Base-by-base conservation (phyloP, 208 protist species). In the Wallacemonas sp. region DNA sequence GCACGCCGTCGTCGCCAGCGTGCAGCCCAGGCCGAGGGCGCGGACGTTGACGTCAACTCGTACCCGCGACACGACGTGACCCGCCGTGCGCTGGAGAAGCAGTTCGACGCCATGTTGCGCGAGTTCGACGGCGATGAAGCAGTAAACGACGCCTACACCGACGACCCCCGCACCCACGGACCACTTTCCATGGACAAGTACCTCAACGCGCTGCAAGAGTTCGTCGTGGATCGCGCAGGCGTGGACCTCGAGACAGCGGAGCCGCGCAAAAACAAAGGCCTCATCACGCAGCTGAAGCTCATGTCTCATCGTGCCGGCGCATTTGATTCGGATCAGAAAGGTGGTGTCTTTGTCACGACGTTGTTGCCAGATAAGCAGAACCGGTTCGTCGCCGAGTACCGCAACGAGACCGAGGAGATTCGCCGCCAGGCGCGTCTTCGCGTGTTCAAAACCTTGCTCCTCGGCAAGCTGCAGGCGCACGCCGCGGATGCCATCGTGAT, bases 81-180 rank as follows among this genome's bases (percentile, higher is more conserved):
- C 15, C 39, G 59, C 45, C 59, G 82, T 2, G 82, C 71, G n/a
- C 31, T 85, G 22, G 82, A 89, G 27, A 51, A 74, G 1, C 82
- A 89, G 62, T 89, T 85, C 54, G 62, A 75, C 26, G 63, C 75
- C 46, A 74, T 79, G 66, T 77, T 89, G 67, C 61, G 66, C 6
- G 82, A 89, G 53, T 89, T 89, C 44, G 62, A 80, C 26, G 67
- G 64, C 24, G 82, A 89, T 38, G 79, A 71, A 5, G 30, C 46
- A 3, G 44, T 88, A 14, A 88, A 77, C 66, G 79, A 88, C 49
- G 86, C 82, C 49, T 76, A 88, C 74, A 86, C 69, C 11, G 82
- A 88, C 47, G 86, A 95, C 68, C 85, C 86, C 0, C 86, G 90
- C 26, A 81, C 87, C 15, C 79, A 93, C 39, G 90, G 90, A 22